Conservation (phyloP, 805 yeast genomes). For the Brettanomyces sp. region DNA sequence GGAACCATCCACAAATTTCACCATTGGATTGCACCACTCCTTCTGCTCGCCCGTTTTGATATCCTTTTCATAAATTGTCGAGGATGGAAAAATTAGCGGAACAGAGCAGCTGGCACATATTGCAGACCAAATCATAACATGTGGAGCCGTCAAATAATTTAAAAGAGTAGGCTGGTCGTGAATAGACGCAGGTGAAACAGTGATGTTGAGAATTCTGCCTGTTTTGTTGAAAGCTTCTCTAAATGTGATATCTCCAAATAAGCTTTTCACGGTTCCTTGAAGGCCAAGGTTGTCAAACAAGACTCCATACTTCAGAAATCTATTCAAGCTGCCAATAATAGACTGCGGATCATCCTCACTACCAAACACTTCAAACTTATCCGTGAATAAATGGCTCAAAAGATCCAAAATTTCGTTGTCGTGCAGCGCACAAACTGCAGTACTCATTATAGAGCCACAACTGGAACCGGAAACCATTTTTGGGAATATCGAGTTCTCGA, state of each 20-base stretch:
- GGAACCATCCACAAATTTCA: constrained; percentile 90
- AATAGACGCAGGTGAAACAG: constrained; percentile 84
- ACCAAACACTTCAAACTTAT: constrained; percentile 43
- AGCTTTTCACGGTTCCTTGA: constrained; percentile 60
- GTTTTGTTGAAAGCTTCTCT: constrained; percentile 92
- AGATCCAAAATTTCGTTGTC: constrained; percentile 58
- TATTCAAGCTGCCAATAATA: constrained; percentile 40
- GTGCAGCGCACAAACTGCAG: constrained; percentile 73
- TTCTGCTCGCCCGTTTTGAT: constrained; percentile 59
- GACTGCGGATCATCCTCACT: constrained; percentile 42
- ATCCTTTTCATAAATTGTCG: constrained; percentile 77
- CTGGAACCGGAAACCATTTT: constrained; percentile 88
- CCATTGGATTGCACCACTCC: constrained; percentile 73
- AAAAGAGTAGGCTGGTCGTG: constrained; percentile 86
- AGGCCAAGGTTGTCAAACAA: constrained; percentile 75
- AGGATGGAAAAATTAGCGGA: constrained; percentile 85
- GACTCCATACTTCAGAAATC: constrained; percentile 76
- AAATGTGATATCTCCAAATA: constrained; percentile 85
- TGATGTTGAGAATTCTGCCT: constrained; percentile 84
- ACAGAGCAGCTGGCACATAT: constrained; percentile 91
- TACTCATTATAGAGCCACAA: constrained; percentile 92
- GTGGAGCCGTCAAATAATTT: constrained; percentile 72
- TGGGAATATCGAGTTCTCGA: constrained; percentile 71
- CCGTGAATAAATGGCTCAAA: constrained; percentile 52
- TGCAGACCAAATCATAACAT: constrained; percentile 78